Percentiles rank a stretch among this genome's conserved stretches.
Conservation (phyloP, 148 eudicot species). For the Heliosperma pusillum region DNA sequence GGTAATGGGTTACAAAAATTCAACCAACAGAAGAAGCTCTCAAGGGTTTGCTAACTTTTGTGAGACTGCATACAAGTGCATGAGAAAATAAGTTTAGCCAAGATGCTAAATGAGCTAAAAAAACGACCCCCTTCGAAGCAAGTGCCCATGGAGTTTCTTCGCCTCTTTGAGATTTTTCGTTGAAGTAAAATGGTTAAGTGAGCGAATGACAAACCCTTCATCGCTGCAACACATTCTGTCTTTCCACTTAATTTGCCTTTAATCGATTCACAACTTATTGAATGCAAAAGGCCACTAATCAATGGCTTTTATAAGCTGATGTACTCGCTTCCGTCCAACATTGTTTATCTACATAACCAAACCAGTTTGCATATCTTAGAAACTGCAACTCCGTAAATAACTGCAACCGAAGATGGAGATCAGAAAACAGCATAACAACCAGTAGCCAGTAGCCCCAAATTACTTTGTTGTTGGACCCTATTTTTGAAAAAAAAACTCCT, state of each 20-base stretch:
- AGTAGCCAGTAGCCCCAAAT: no score
- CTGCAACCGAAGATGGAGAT: not conserved
- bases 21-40: slow-evolving; percentile 39
- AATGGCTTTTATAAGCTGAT: slow-evolving; percentile 10
- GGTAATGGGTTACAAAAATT: slow-evolving; percentile 41
- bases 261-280: not conserved
- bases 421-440: not conserved
- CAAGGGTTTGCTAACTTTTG: slow-evolving; percentile 25
- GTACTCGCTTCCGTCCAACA: not conserved
- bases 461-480: no score
- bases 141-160: slow-evolving; percentile 43
- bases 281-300: not conserved
- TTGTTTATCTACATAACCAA: not conserved
- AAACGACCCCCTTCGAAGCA: slow-evolving; percentile 39
- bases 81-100: slow-evolving; percentile 41
- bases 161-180: slow-evolving; percentile 36
- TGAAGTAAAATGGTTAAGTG: slow-evolving; percentile 28
- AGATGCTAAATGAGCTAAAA: slow-evolving; percentile 35
- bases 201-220: slow-evolving; percentile 13
- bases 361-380: no score
- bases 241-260: not conserved
- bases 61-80: slow-evolving; percentile 32
- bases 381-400: not conserved
- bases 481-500: no score
- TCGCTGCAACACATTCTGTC: not conserved